Percentiles rank a stretch among this genome's conserved stretches.
Evolutionary conservation across 306 rosid species (phyloP).

Genomic region (Castanea mollissima): DNA sequence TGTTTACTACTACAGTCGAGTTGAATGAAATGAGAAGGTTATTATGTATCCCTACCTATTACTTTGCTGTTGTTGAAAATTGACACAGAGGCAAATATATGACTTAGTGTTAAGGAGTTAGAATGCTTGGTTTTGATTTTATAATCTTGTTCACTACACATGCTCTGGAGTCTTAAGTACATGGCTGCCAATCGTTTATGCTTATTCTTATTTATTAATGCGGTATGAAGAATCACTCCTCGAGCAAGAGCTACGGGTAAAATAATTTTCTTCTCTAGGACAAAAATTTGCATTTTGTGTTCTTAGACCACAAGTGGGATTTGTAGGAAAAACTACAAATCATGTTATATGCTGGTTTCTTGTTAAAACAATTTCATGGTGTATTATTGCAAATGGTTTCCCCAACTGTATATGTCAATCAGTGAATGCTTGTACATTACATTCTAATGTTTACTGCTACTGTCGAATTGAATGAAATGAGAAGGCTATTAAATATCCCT

Average conservation of each 20-base stretch:
- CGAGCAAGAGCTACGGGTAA: constrained; percentile 79
- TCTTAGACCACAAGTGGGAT: neutral
- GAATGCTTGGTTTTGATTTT: neutral
- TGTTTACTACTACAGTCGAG: neutral
- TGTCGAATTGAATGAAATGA: neutral
- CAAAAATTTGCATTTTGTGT: neutral
- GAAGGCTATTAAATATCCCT: neutral
- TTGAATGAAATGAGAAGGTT: neutral
- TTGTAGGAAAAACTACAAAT: neutral
- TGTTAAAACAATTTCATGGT: neutral
- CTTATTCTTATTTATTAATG: constrained; percentile 20
- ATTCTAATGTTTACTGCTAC: neutral
- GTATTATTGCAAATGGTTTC: neutral
- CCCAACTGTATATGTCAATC: neutral
- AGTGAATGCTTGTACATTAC: neutral
- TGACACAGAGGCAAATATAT: neutral
- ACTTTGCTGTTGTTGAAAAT: neutral
- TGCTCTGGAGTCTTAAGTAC: neutral
- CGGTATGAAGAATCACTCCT: constrained; percentile 93
- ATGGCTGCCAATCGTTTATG: neutral
- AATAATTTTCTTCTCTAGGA: neutral
- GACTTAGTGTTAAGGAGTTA: neutral
- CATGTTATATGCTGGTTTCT: neutral
- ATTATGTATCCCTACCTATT: neutral
- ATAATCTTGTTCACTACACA: neutral